Evolutionary conservation across 164 flowering plant genomes (phyloP).

Genomic region (Macadamia tetraphylla): DNA sequence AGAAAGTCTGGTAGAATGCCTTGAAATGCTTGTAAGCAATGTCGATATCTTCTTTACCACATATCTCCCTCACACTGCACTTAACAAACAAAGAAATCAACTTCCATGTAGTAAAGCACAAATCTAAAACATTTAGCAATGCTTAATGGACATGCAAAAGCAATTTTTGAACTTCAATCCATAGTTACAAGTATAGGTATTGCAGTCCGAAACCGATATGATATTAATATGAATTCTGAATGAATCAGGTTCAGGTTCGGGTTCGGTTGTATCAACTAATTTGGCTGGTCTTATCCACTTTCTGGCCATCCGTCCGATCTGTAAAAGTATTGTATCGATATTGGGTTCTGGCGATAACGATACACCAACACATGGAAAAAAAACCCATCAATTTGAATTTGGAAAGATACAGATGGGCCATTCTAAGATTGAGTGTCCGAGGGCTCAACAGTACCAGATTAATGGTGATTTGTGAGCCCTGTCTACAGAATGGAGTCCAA

Average conservation of each 20-base stretch:
- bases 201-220: too few relatives aligned
- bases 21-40: constrained; percentile 84
- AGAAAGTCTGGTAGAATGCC: constrained; percentile 75
- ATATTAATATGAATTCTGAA: too few relatives aligned
- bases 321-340: too few relatives aligned
- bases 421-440: background rate
- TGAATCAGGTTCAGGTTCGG: too few relatives aligned
- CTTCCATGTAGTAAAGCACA: background rate
- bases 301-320: too few relatives aligned
- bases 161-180: background rate
- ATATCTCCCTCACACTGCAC: constrained; percentile 80
- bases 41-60: constrained; percentile 87
- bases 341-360: too few relatives aligned
- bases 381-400: background rate
- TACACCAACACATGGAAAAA: too few relatives aligned
- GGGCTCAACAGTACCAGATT: background rate
- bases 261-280: too few relatives aligned
- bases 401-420: too few relatives aligned
- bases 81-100: constrained; percentile 5
- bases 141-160: background rate
- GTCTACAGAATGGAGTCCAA: too few relatives aligned
- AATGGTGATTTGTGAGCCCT: constrained; percentile 5
- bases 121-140: background rate
- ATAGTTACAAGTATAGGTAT: too few relatives aligned
- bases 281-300: too few relatives aligned